Evolutionary conservation across 768 basidiomycete genomes (phyloP).

Genomic region (Tricholoma furcatifolium): DNA sequence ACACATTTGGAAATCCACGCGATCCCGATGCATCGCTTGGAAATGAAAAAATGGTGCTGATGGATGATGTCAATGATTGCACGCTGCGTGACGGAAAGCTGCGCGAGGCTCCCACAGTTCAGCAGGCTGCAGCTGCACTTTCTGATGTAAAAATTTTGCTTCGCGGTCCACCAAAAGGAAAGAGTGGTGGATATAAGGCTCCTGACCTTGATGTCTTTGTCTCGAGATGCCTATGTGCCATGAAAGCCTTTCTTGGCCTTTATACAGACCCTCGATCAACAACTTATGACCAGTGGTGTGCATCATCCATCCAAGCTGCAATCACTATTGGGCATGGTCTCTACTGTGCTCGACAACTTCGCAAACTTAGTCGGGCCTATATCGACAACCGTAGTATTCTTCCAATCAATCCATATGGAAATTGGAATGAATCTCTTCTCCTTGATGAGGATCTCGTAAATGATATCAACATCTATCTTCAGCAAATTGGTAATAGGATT

Average conservation of each 20-base stretch:
- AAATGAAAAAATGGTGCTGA: not conserved
- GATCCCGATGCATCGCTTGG: not conserved
- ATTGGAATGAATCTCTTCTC: slow-evolving; percentile 27
- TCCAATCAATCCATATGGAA: slow-evolving; percentile 27
- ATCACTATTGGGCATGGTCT: not conserved
- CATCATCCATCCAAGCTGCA: slow-evolving; percentile 6
- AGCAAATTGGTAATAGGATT: slow-evolving; percentile 25
- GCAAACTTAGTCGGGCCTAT: slow-evolving; percentile 14
- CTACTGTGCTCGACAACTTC: slow-evolving; percentile 2
- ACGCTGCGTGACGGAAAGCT: not conserved
- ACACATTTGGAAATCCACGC: not conserved
- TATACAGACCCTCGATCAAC: slow-evolving; percentile 1
- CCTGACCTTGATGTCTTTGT: slow-evolving; percentile 4
- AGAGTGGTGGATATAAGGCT: not conserved
- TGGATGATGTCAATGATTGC: not conserved
- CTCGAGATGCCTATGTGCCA: not conserved
- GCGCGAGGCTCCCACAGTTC: not conserved
- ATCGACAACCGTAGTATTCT: slow-evolving; percentile 18
- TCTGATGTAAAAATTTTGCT: not conserved
- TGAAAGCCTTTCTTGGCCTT: slow-evolving; percentile 6
- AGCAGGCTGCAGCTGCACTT: not conserved
- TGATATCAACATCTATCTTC: slow-evolving; percentile 25
- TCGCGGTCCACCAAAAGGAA: not conserved
- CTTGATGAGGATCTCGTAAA: slow-evolving; percentile 28
- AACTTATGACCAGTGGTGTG: slow-evolving; percentile 6